Conservation (phyloP, 2,329 filamentous ascomycete genomes). For the Cladophialophora psammophila region DNA sequence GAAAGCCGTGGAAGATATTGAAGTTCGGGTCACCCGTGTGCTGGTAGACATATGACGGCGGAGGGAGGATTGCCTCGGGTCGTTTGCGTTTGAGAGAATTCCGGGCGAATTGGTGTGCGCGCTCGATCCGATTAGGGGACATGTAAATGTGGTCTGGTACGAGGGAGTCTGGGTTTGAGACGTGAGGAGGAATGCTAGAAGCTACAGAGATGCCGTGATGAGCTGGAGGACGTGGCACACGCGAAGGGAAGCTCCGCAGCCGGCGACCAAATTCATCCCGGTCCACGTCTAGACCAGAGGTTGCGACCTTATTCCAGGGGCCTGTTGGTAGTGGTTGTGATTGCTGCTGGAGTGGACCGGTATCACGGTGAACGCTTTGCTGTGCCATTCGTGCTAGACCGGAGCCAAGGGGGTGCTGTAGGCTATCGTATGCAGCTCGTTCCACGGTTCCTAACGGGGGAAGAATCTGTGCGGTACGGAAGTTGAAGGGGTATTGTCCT, state of each 20-base stretch:
- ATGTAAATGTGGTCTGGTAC: constrained; percentile 32
- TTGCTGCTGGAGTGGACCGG: constrained; percentile 6
- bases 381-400: constrained; percentile 19
- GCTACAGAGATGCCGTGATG: constrained; percentile 13
- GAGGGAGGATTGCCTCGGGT: constrained; percentile 32
- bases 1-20: constrained; percentile 40
- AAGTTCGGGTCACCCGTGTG: constrained; percentile 37
- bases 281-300: constrained; percentile 29
- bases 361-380: constrained; percentile 1
- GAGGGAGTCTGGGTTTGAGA: constrained; percentile 23
- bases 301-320: constrained; percentile 3
- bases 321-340: constrained; percentile 1
- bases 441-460: background rate
- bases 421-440: background rate
- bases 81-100: constrained; percentile 37
- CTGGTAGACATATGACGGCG: constrained; percentile 36
- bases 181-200: background rate
- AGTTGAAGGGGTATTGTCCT: constrained; percentile 14
- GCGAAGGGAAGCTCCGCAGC: constrained; percentile 3
- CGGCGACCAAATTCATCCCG: constrained; percentile 26
- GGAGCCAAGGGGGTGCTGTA: constrained; percentile 9
- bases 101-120: constrained; percentile 27
- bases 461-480: background rate
- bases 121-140: constrained; percentile 33
- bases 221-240: constrained; percentile 10